Percentiles rank a stretch among this genome's conserved stretches.
phyloP scores from a whole-genome alignment of 2,329 filamentous ascomycete genomes.

The Nothopassalora personata region DNA sequence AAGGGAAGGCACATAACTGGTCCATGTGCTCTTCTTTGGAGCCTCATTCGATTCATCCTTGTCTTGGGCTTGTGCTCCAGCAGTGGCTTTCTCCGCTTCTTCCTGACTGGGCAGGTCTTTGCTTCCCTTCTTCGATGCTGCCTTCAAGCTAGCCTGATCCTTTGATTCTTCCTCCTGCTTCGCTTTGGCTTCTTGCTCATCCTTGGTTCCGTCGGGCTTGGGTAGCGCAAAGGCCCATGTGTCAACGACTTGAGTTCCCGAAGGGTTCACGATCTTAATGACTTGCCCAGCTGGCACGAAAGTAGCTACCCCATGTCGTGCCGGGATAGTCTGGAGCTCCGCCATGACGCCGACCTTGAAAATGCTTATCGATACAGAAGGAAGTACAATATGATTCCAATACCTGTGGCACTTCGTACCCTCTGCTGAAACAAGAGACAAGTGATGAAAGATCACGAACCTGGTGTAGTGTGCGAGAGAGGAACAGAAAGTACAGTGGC shows the following conservation, averaged over 20 bases:
- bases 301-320: constrained; percentile 46
- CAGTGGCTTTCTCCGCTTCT: constrained; percentile 32
- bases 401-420: neutral
- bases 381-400: neutral
- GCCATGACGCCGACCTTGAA: constrained; percentile 10
- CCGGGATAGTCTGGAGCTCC: constrained; percentile 42
- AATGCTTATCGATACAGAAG: neutral
- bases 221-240: constrained; percentile 47
- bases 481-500: neutral
- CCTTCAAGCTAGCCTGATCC: constrained; percentile 20
- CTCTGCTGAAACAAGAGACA: neutral
- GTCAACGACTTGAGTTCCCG: constrained; percentile 47
- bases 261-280: constrained; percentile 49
- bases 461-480: neutral
- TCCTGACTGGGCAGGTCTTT: constrained; percentile 32
- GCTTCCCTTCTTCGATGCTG: constrained; percentile 23
- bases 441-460: neutral
- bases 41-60: constrained; percentile 15
- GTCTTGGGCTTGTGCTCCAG: constrained; percentile 13
- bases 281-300: constrained; percentile 46
- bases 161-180: constrained; percentile 19
- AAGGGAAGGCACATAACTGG: constrained; percentile 27
- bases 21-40: constrained; percentile 29
- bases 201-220: constrained; percentile 35
- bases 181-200: constrained; percentile 13